phyloP scores from a whole-genome alignment of 257 asterid genomes.

The Solanum virginianum region DNA sequence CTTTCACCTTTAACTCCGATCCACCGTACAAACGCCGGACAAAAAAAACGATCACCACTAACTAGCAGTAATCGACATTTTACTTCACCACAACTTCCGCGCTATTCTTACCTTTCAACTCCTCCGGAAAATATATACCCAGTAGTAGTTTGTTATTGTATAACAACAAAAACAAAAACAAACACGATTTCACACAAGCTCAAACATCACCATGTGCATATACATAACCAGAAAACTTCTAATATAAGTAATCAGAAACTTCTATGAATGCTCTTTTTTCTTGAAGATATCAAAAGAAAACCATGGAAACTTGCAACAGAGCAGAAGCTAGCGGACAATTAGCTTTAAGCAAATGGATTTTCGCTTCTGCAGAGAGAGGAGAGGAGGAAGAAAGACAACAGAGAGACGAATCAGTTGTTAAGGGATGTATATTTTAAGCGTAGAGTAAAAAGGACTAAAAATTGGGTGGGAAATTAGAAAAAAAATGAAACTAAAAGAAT shows the following conservation, averaged over 20 bases:
- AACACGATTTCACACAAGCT: background rate
- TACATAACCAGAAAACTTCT: background rate
- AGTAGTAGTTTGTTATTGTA: background rate
- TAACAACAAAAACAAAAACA: background rate
- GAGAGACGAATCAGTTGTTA: background rate
- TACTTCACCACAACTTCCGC: background rate
- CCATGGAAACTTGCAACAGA: background rate
- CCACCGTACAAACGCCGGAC: background rate
- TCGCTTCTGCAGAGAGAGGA: background rate
- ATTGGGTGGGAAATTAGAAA: constrained; percentile 6
- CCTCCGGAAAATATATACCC: too few relatives aligned
- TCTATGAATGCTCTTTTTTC: background rate
- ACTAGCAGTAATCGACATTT: background rate
- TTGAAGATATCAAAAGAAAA: background rate
- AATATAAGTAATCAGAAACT: background rate
- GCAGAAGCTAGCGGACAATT: background rate
- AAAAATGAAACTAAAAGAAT: background rate
- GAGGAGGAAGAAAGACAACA: background rate
- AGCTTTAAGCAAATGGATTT: background rate
- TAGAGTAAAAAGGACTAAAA: background rate
- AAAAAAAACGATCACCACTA: background rate
- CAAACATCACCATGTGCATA: background rate
- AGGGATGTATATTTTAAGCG: constrained; percentile 8
- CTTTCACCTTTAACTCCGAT: background rate
- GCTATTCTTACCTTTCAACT: background rate